Base-by-base conservation (phyloP, 495 filamentous ascomycete species). In the Tuber indicum region DNA sequence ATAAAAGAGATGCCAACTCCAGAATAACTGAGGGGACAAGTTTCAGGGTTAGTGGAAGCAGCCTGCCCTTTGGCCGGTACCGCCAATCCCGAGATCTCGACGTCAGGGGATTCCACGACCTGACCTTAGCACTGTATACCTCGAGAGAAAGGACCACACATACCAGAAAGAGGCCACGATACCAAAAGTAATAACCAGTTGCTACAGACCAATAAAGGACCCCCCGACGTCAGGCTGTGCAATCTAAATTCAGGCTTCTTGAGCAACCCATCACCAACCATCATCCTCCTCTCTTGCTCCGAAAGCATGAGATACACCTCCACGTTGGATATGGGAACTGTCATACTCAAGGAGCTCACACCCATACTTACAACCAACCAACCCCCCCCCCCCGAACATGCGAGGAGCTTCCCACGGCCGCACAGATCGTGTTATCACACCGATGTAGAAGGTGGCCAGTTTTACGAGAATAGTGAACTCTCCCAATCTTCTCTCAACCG, bases 281-380 rank as follows among this genome's bases (percentile, higher is more conserved):
- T 58, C 23, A 58, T 26, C 49, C 49, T 58, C 23, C 23, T 14
- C 49, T 58, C 49, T 10, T 26, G 10, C 49, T 58, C 49, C 49
- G 26, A 23, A 32, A 41, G 66, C 36, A 72, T 47, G n/a, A 41
- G 70, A 76, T 73, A 26, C 23, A 92, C 88, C 80, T 93, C 88
- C 79, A 88, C 88, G 83, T 94, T 92, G 85, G 93, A 91, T 85
- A 90, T 91, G 16, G 88, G 87, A 3, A 91, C 86, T 70, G 91
- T 90, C 86, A 91, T 90, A 44, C 89, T 90, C 39, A 92, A 84
- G n/a, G 88, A 87, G 81, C 91, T 91, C 41, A 92, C 91, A 43
- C 90, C 91, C 89, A 92, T 90, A 87, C 90, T 90, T 82, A 92
- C 93, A 75, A 96, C 86, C 78, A 94, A 94, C 49, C 93, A 88